Conservation (phyloP, 371 early-diverging fungal genomes). For the Apophysomyces variabilis region DNA sequence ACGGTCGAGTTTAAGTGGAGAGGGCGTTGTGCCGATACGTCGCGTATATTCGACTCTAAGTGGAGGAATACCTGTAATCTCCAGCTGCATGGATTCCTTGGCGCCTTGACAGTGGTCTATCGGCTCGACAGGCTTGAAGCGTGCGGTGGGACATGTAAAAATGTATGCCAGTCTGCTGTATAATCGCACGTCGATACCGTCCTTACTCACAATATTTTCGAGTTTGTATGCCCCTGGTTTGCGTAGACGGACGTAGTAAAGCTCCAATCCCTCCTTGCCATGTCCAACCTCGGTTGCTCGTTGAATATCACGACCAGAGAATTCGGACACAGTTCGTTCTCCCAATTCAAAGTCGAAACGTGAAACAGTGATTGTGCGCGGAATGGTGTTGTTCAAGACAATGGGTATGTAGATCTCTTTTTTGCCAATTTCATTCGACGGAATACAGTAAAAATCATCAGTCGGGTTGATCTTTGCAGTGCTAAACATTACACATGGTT, state of each 20-base stretch:
- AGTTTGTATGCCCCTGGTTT: slow-evolving; percentile 49
- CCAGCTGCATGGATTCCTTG: slow-evolving; percentile 32
- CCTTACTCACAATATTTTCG: slow-evolving; percentile 40
- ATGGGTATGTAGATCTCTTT: slow-evolving; percentile 52
- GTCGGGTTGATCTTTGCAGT: slow-evolving; percentile 53
- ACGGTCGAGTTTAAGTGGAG: slow-evolving; percentile 33
- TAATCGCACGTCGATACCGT: slow-evolving; percentile 42
- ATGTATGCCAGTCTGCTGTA: slow-evolving; percentile 38
- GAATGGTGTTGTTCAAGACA: slow-evolving; percentile 52
- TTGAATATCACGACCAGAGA: slow-evolving; percentile 37
- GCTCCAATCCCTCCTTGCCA: slow-evolving; percentile 40
- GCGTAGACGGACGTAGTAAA: slow-evolving; percentile 40
- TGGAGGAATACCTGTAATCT: slow-evolving; percentile 49
- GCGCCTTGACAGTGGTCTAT: slow-evolving; percentile 45
- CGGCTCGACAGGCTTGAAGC: slow-evolving; percentile 22
- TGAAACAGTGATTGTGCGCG: slow-evolving; percentile 38
- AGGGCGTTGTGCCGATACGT: background rate
- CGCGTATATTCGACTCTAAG: slow-evolving; percentile 42
- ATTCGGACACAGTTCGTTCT: slow-evolving; percentile 15
- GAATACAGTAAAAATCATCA: slow-evolving; percentile 48
- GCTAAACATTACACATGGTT: slow-evolving; percentile 21
- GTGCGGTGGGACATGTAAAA: slow-evolving; percentile 48
- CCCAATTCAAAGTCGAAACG: slow-evolving; percentile 49
- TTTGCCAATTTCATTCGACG: slow-evolving; percentile 32
- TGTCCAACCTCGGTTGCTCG: slow-evolving; percentile 48